Base-by-base conservation (phyloP, 352 stramenopile genomes). In the Globisporangium cystogenes region DNA sequence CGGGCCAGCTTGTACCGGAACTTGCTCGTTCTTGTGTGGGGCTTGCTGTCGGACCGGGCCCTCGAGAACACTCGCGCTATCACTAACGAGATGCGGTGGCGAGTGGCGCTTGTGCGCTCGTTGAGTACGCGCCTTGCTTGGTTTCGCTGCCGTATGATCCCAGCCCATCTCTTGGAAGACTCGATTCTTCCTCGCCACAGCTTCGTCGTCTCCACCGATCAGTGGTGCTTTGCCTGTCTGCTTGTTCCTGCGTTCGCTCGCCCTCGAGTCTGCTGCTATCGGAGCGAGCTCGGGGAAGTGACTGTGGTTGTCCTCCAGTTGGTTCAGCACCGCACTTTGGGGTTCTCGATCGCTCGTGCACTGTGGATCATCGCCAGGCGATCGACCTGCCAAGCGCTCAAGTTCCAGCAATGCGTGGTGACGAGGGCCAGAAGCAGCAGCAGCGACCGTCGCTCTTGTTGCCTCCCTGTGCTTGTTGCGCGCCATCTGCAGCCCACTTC, bases 401-500 rank as follows among this genome's bases (percentile, higher is more conserved):
- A 4, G 18, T 1, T 23, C 15, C 37, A 43, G 40, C 40, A 27
- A 7, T 26, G 40, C n/a, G 18, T 3, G 21, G 6, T 15, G 20
- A 64, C 48, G 14, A 39, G 33, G 33, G 18, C 18, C 33, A 39
- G 33, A 4, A 18, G 12, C 11, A 39, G 11, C 5, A 6, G 12
- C 12, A 11, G 14, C 15, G 33, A 16, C n/a, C n/a, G n/a, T n/a
- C n/a, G n/a, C 33, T 39, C 14, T 3, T 5, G 33, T 3, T 39
- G 33, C 14, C 33, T 39, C 33, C 1, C 33, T 49, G 35, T 68
- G 66, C n/a, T 67, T 71, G 27, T 58, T 68, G 45, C 68, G 53
- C 26, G 60, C 70, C 16, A 77, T 48, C 33, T 76, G 65, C 15
- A 75, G 50, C 3, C 62, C 70, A 57, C 70, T 81, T 11, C 70